Base-by-base conservation (phyloP, 495 filamentous ascomycete species). In the Xanthoparmelia taractica region DNA sequence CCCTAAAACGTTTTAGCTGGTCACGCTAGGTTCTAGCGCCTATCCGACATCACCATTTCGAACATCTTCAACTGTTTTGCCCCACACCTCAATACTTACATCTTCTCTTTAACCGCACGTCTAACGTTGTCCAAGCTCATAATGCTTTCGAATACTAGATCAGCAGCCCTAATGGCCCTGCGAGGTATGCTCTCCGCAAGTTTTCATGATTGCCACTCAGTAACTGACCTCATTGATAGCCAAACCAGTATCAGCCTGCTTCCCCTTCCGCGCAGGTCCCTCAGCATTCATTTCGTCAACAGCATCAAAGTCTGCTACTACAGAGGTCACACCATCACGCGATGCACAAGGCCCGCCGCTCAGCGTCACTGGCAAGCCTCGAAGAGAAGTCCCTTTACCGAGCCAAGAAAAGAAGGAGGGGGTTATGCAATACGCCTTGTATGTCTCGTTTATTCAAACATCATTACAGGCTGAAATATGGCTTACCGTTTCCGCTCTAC, bases 361-460 rank as follows among this genome's bases (percentile, higher is more conserved):
- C 17, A 68, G 66, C 25, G 69, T 84, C 18, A 78, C 78, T 56
- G 79, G 78, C 63, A 81, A 84, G 71, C 76, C 77, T 57, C 78
- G 84, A 57, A 77, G 79, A 71, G 91, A 97, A 78, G 91, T 97
- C 36, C 89, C 85, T 67, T 79, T 98, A 64, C 83, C 91, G 47
- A 94, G 89, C 70, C 90, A 97, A 81, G 91, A 95, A 78, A 87
- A 85, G 66, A 96, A 90, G 77, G 92, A 97, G 81, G 92, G 93
- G 71, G 88, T 84, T 50, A 85, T 97, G 80, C 93, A 98, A 89
- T 97, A 95, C 80, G 93, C 92, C 65, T 79, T 98, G 92, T 96
- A 85, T 67, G 88, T 52, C 41, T 31, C 33, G 31, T 8, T 45
- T n/a, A 33, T 18, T 10, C 8, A 6, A 11, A 0, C 4, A n/a